Base-by-base conservation (phyloP, 2,329 filamentous ascomycete genomes). In the Zasmidium citrigriseum region DNA sequence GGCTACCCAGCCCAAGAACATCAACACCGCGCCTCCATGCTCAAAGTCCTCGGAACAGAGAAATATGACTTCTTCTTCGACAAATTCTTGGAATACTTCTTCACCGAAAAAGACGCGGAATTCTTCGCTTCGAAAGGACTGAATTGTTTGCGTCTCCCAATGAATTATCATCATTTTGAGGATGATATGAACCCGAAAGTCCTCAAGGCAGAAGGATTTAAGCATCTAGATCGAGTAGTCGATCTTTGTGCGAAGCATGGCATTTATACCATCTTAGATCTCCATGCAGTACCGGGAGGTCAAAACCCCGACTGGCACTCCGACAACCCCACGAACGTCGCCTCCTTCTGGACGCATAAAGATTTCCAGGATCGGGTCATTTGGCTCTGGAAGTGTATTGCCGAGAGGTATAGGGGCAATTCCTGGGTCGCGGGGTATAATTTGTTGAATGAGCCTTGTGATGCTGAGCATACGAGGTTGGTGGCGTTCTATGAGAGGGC, bases 51-150 rank as follows among this genome's bases (percentile, higher is more conserved):
- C 0, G 84, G 84, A 0, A 67, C 78, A 48, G 78, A 86, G 50
- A 85, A 84, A 65, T 80, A 82, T 50, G 77, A 84, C 4, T 86
- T 80, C 74, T 86, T 86, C 72, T 86, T 86, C 62, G 82, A 86
- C 62, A 79, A 78, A 60, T 80, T 80, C 64, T 69, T 84, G 0
- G 75, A 84, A 54, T 80, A 86, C 64, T 86, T 85, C 76, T 87
- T 86, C 70, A 82, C 80, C 5, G 81, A 83, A 16, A 74, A 76
- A 0, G 85, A 87, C 59, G 84, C 84, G 20, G 78, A 80, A 27
- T 86, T 84, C 70, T 83, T 85, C 63, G 79, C 82, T 1, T 80
- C 75, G 0, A 67, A 84, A 2, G 82, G 82, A 0, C 71, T 86
- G 20, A 86, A 86, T 68, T 86, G 82, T 66, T 74, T 86, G 2